Base-by-base conservation (phyloP, 306 rosid genomes). In the Cicer judaicum region DNA sequence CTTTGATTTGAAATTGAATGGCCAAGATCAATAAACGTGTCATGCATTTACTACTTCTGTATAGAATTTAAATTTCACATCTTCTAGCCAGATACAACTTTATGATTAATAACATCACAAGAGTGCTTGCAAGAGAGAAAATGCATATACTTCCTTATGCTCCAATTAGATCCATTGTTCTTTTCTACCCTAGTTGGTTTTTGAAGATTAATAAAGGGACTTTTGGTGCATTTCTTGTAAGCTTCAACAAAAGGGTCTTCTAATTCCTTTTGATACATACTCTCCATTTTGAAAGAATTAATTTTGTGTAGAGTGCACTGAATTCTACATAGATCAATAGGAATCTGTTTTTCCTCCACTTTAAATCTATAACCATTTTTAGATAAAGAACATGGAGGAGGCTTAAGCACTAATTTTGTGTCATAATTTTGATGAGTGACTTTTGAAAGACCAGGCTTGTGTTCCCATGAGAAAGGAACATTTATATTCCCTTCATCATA, bases 381-480 rank as follows among this genome's bases (percentile, higher is more conserved):
- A 66, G 18, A 63, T 69, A 54, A 68, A 18, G 76, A 68, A 40
- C 64, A 80, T 19, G 89, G 89, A 74, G 83, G 85, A 69, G 87
- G 89, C 5, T 68, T 80, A 48, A 86, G 75, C 75, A 38, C 69
- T 41, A 74, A 63, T 1, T 67, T 46, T 7, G 19, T 14, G 36
- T 21, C 64, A 16, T 57, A 42, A 2, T 42, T 64, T 50, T 56
- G 38, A 4, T 3, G 49, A 19, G 14, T 52, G 49, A 46, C 29
- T 76, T 86, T 88, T 73, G 88, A 70, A 64, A 85, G 64, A 19
- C 96, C 89, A 0, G 91, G 88, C 40, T 82, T 70, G 78, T 64
- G 56, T 82, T 87, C 90, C 91, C 93, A 87, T 24, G 90, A 81
- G 82, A 88, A 88, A 10, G 93, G 90, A 5, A 87, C 83, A 10